A percentile compares a stretch with the other conserved stretches of the same genome.
Evolutionary conservation across 495 filamentous ascomycete species (phyloP).

Genomic region (Daldinia vernicosa): DNA sequence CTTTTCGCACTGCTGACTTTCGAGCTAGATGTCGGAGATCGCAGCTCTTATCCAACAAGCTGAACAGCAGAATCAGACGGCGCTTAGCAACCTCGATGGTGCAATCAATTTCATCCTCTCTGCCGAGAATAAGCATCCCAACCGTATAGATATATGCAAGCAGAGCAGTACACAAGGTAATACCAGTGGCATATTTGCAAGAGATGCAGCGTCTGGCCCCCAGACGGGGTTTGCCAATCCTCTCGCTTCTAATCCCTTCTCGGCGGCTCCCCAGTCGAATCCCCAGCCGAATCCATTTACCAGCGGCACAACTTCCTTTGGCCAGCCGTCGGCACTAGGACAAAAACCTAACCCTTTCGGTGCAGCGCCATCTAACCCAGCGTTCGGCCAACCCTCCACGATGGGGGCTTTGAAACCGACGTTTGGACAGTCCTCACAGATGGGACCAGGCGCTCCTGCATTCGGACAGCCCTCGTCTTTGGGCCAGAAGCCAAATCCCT

Average conservation of each 20-base stretch:
- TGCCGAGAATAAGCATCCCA: conserved; percentile 77
- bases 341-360: conserved; percentile 55
- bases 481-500: conserved; percentile 54
- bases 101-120: conserved; percentile 77
- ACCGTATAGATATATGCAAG: conserved; percentile 76
- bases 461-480: conserved; percentile 50
- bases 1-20: conserved; percentile 16
- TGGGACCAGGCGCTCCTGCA: conserved; percentile 44
- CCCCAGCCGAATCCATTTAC: conserved; percentile 42
- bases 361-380: conserved; percentile 44
- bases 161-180: conserved; percentile 50
- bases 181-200: conserved; percentile 42
- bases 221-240: conserved; percentile 39
- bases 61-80: conserved; percentile 72
- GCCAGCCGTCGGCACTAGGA: conserved; percentile 55
- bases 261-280: conserved; percentile 44
- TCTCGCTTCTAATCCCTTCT: conserved; percentile 47
- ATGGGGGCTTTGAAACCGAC: conserved; percentile 45
- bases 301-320: conserved; percentile 48
- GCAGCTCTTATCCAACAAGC: conserved; percentile 65
- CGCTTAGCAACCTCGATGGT: conserved; percentile 70
- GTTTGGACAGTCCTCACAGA: conserved; percentile 55
- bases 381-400: conserved; percentile 55
- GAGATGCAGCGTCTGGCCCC: conserved; percentile 20
- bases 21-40: conserved; percentile 66